These are phyloP conservation scores for Lantana camara DNA, from an alignment of 257 asterid genomes.

Conservation along the genomic window DNA sequence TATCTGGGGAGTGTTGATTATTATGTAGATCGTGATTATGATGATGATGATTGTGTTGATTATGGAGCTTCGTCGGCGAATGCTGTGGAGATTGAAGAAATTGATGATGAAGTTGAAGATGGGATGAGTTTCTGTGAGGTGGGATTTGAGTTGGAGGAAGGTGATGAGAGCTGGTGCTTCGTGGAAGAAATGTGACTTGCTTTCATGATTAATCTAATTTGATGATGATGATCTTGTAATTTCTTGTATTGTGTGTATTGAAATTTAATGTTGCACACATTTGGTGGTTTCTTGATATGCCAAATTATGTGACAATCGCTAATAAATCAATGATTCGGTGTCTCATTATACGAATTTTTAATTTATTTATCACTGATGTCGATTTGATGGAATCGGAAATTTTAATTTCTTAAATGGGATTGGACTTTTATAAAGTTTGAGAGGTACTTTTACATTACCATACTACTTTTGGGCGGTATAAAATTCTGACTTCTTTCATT, in stretches of 20 bases:
- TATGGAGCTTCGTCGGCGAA: constrained; percentile 3
- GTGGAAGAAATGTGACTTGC: constrained; percentile 57
- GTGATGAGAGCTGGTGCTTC: constrained; percentile 73
- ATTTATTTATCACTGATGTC: constrained; percentile 13
- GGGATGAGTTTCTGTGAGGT: constrained; percentile 45
- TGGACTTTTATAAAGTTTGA: too few species aligned
- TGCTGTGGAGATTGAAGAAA: constrained; percentile 22
- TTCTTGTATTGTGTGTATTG: neutral
- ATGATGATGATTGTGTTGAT: neutral
- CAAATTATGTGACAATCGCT: constrained; percentile 19
- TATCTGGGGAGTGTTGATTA: constrained; percentile 39
- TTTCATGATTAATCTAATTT: constrained; percentile 3
- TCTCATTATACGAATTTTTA: constrained; percentile 3
- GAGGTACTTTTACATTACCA: too few species aligned
- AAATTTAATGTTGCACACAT: neutral
- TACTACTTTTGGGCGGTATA: too few species aligned
- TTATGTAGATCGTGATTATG: constrained; percentile 1
- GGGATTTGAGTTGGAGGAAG: constrained; percentile 29
- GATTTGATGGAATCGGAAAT: too few species aligned
- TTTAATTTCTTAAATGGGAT: too few species aligned
- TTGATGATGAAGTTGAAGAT: constrained; percentile 15
- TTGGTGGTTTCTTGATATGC: constrained; percentile 16
- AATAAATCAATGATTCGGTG: constrained; percentile 16
- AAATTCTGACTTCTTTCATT: too few species aligned
- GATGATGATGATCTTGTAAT: too few species aligned